phyloP scores from a whole-genome alignment of 805 yeast genomes.

The Candida ficus region DNA sequence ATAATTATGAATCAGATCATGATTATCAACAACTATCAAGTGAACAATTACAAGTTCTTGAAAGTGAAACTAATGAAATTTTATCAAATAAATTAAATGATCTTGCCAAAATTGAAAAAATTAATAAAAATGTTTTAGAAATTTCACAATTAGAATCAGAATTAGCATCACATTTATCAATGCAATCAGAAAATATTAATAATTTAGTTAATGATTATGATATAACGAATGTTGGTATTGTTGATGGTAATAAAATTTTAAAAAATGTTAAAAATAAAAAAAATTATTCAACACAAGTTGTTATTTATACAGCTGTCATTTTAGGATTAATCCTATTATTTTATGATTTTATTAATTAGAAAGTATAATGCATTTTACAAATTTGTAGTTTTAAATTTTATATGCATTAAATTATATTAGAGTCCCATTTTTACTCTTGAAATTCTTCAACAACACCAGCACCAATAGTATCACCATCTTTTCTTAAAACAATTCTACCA shows the following conservation, averaged over 20 bases:
- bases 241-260: constrained; percentile 66
- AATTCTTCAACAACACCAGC: constrained; percentile 91
- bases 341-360: constrained; percentile 42
- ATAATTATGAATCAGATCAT: constrained; percentile 20
- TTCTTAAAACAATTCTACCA: constrained; percentile 98
- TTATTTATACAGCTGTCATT: constrained; percentile 49
- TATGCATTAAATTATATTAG: too few relatives aligned
- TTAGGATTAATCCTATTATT: constrained; percentile 53
- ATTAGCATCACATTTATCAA: constrained; percentile 62
- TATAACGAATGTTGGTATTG: constrained; percentile 58
- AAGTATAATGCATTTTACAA: too few relatives aligned
- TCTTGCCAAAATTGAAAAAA: constrained; percentile 50
- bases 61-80: constrained; percentile 53
- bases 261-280: constrained; percentile 63
- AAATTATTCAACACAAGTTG: constrained; percentile 52
- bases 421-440: constrained; percentile 18
- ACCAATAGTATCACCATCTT: constrained; percentile 98
- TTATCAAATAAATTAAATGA: constrained; percentile 55
- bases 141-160: constrained; percentile 73
- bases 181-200: constrained; percentile 68
- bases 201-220: constrained; percentile 61
- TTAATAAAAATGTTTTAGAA: constrained; percentile 63
- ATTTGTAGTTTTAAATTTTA: neutral
- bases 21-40: constrained; percentile 28
- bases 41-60: constrained; percentile 53